Base-by-base conservation (phyloP, 192 early-diverging fungal genomes). In the Backusella tarrabulga region DNA sequence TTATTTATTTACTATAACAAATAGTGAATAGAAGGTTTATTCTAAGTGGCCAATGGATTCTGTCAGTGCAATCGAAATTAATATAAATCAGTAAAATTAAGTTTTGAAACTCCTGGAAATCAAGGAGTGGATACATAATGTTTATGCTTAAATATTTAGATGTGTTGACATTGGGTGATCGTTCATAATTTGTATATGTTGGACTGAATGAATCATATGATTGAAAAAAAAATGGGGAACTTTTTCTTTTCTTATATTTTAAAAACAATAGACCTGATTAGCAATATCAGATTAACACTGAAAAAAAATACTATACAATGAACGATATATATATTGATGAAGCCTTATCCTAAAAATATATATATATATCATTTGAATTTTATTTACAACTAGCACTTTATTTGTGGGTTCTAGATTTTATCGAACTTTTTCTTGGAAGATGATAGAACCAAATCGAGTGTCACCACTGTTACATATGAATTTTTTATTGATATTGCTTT, bases 241-340 rank as follows among this genome's bases (percentile, higher is more conserved):
- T 69, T 69, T 40, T 69, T 69, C 38, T 34, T 35, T 68, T 68
- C 15, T 34, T 68, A 11, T 68, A 34, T 68, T 36, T 69, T 41
- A 36, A 38, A 38, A 38, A 69, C 40, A 38, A 69, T 40, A 32
- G 32, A 32, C 38, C 38, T 40, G 2, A 11, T 40, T 40, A 40
- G 38, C 38, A 40, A 40, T 11, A 40, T 40, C 38, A 40, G 38
- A 40, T 40, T 40, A 40, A 69, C 17, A 34, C 7, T 36, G 3
- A 6, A 34, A 68, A 3, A 8, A 34, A 36, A 34, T 26, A 17
- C 12, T 17, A 17, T 67, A 67, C 14, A 66, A 29, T 23, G 21
- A 29, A 15, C 12, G 29, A 67, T 67, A 67, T 67, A 29, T 17
- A 34, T 34, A 50, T 7, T 50, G 42, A 50, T 50, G 46, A 50